phyloP scores from a whole-genome alignment of 2,329 filamentous ascomycete species.

The Epichloe sibirici region DNA sequence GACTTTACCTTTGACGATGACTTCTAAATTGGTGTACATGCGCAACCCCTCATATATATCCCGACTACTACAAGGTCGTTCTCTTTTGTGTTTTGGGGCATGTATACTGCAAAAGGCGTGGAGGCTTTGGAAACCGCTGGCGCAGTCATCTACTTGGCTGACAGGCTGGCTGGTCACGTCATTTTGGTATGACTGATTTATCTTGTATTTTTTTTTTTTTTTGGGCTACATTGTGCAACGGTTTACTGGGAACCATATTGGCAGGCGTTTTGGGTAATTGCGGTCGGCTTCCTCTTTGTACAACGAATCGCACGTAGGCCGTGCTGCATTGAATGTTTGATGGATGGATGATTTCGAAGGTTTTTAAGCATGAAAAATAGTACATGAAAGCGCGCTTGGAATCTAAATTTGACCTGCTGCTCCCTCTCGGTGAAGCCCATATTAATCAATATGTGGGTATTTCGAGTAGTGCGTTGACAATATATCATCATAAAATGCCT shows the following conservation, averaged over 20 bases:
- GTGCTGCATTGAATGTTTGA: slow-evolving; percentile 5
- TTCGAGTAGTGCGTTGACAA: not conserved
- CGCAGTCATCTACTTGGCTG: not conserved
- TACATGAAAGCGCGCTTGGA: not conserved
- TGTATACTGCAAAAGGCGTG: slow-evolving; percentile 13
- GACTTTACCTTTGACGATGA: slow-evolving; percentile 95
- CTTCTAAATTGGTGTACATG: slow-evolving; percentile 51
- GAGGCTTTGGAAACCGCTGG: slow-evolving; percentile 1
- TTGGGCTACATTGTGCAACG: slow-evolving; percentile 1
- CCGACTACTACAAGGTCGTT: slow-evolving; percentile 3
- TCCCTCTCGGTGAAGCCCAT: not conserved
- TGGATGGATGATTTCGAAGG: slow-evolving; percentile 8
- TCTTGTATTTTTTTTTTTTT: slow-evolving; percentile 4
- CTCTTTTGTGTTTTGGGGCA: slow-evolving; percentile 6
- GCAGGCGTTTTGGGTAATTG: slow-evolving; percentile 10
- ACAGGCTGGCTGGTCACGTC: not conserved
- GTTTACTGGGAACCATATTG: slow-evolving; percentile 6
- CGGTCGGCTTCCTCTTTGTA: not conserved
- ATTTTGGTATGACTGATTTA: not conserved
- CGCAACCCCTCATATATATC: slow-evolving; percentile 13
- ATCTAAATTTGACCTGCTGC: not conserved
- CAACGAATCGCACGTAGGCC: not conserved
- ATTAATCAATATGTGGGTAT: not conserved
- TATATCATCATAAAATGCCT: not conserved
- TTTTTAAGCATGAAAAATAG: not conserved